phyloP scores from a whole-genome alignment of 2,329 filamentous ascomycete genomes.

The Colletotrichum lupini region DNA sequence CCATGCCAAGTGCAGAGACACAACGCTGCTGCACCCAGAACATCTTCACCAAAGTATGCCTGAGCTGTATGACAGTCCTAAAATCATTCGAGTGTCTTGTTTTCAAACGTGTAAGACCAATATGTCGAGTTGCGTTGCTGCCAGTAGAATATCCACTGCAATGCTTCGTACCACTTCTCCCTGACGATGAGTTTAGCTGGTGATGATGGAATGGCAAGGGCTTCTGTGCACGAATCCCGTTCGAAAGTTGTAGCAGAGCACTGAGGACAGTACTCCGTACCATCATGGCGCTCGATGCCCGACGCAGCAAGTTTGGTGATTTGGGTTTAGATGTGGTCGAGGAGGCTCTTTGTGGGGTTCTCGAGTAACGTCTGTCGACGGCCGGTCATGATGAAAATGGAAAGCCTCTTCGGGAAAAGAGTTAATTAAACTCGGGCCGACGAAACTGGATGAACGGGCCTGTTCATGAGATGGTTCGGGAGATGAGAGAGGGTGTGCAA shows the following conservation, averaged over 20 bases:
- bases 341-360: slow-evolving; percentile 27
- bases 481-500: not conserved
- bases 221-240: not conserved
- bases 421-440: slow-evolving; percentile 22
- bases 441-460: slow-evolving; percentile 2
- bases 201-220: not conserved
- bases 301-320: slow-evolving; percentile 1
- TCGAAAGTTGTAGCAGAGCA: not conserved
- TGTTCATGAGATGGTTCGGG: not conserved
- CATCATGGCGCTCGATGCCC: too few relatives aligned
- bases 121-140: not conserved
- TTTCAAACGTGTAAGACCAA: not conserved
- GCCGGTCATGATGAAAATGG: not conserved
- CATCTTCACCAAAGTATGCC: not conserved
- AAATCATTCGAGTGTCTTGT: not conserved
- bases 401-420: not conserved
- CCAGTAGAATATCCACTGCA: not conserved
- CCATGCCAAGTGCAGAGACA: not conserved
- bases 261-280: not conserved
- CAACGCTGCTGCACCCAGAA: not conserved
- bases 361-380: slow-evolving; percentile 8
- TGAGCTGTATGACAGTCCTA: not conserved
- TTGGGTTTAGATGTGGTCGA: not conserved
- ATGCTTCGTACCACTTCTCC: not conserved
- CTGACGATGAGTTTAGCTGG: not conserved